Conservation (phyloP, 352 stramenopile genomes). For the Globisporangium uncinulatum region DNA sequence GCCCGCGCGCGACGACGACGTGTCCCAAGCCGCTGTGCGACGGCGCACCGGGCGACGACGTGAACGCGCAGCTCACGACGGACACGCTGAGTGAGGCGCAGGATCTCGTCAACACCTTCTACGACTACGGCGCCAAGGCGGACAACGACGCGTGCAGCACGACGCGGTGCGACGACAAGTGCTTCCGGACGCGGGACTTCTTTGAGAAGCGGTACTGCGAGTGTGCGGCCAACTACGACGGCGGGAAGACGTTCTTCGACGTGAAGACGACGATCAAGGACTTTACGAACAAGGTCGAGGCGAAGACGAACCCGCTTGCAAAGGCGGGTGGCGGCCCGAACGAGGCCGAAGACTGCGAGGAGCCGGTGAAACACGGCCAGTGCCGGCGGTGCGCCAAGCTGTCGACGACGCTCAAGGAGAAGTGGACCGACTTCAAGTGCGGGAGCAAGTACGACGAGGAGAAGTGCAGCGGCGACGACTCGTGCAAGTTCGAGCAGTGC, state of each 20-base stretch:
- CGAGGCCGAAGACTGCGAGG: slow-evolving; percentile 21
- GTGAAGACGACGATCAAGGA: slow-evolving; percentile 15
- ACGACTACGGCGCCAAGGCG: slow-evolving; percentile 31
- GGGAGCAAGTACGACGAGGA: slow-evolving; percentile 34
- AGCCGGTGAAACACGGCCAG: slow-evolving; percentile 22
- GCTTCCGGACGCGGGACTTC: slow-evolving; percentile 33
- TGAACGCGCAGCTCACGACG: slow-evolving; percentile 20
- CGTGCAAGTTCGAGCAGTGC: slow-evolving; percentile 48
- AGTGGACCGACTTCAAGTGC: slow-evolving; percentile 65
- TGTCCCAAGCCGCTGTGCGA: slow-evolving; percentile 45
- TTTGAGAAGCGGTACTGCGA: slow-evolving; percentile 24
- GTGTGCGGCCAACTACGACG: slow-evolving; percentile 3
- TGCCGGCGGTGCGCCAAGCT: slow-evolving; percentile 51
- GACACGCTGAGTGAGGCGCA: slow-evolving; percentile 26
- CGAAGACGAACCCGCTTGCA: slow-evolving; percentile 33
- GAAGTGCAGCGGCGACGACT: slow-evolving; percentile 26
- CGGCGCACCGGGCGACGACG: slow-evolving; percentile 4
- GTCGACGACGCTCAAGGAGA: slow-evolving; percentile 40
- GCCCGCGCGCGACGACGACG: slow-evolving; percentile 25
- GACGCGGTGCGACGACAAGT: slow-evolving; percentile 41
- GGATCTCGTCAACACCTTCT: slow-evolving; percentile 22
- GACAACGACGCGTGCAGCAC: slow-evolving; percentile 49
- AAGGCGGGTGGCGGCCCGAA: neutral
- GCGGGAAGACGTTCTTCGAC: slow-evolving; percentile 30
- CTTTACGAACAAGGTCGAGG: slow-evolving; percentile 16